These are phyloP conservation scores for Panus rudis DNA, from an alignment of 768 basidiomycete species.

Conservation along the genomic window DNA sequence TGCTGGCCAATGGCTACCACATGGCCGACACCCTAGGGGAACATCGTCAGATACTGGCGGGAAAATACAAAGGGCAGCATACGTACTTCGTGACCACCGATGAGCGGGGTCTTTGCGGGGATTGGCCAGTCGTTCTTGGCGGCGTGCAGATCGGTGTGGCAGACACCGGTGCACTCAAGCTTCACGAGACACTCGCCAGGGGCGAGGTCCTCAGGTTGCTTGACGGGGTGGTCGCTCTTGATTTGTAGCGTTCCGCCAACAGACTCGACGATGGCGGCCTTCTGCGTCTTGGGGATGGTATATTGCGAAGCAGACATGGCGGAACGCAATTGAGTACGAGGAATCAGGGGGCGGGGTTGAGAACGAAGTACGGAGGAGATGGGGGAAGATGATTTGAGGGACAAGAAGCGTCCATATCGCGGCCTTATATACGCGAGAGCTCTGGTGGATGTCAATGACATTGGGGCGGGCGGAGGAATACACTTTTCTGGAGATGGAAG, in stretches of 20 bases:
- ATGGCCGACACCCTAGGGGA: slow-evolving; percentile 69
- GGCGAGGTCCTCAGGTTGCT: slow-evolving; percentile 43
- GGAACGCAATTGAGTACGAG: too few species aligned
- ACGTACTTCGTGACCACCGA: slow-evolving; percentile 59
- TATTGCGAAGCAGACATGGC: slow-evolving; percentile 17
- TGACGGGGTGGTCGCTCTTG: slow-evolving; percentile 47
- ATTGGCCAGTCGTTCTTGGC: slow-evolving; percentile 77
- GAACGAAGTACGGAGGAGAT: too few species aligned
- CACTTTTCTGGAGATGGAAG: too few species aligned
- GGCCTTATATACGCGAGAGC: too few species aligned
- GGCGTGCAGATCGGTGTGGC: slow-evolving; percentile 80
- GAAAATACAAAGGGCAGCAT: neutral
- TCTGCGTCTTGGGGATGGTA: slow-evolving; percentile 35
- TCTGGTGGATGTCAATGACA: too few species aligned
- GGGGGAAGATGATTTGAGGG: too few species aligned
- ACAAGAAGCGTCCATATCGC: too few species aligned
- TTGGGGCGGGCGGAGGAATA: too few species aligned
- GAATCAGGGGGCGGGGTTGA: too few species aligned
- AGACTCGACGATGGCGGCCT: slow-evolving; percentile 32
- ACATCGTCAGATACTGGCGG: neutral
- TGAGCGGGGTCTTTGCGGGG: slow-evolving; percentile 52
- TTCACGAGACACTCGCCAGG: slow-evolving; percentile 74
- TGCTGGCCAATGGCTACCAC: slow-evolving; percentile 74
- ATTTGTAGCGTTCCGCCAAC: slow-evolving; percentile 26
- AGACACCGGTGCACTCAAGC: slow-evolving; percentile 74